These are phyloP conservation scores for Cavenderia fasciculata DNA, from an alignment of 78 protist species.

Conservation along the genomic window DNA sequence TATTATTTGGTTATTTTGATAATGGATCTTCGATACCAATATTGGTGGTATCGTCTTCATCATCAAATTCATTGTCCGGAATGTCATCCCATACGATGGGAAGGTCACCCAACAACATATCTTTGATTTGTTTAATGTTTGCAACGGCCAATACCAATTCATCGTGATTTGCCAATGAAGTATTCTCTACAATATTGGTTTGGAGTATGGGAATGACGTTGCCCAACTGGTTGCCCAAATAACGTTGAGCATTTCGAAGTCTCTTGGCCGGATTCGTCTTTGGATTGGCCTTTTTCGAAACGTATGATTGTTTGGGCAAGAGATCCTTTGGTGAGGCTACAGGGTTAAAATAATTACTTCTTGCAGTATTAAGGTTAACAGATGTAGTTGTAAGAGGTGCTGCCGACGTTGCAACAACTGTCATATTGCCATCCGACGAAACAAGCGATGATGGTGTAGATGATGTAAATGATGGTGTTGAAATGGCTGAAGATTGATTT, in stretches of 20 bases:
- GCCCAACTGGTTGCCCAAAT: constrained; percentile 21
- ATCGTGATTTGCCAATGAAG: constrained; percentile 4
- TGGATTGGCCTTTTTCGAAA: neutral
- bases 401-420: no score
- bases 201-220: constrained; percentile 18
- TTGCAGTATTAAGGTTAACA: neutral
- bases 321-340: no score
- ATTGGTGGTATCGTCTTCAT: neutral
- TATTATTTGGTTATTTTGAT: neutral
- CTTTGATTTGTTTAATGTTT: constrained; percentile 4
- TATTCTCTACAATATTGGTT: neutral
- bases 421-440: no score
- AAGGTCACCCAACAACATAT: constrained; percentile 19
- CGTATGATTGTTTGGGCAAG: neutral
- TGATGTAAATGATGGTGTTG: no score
- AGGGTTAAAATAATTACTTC: neutral
- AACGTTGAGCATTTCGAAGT: constrained; percentile 7
- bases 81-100: constrained; percentile 5
- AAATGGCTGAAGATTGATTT: no score
- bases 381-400: no score
- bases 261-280: neutral
- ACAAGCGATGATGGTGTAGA: no score
- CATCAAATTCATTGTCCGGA: neutral
- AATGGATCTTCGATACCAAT: constrained; percentile 15
- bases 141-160: constrained; percentile 11